phyloP scores from a whole-genome alignment of 148 eudicot genomes.

The Gaultheria prostrata region DNA sequence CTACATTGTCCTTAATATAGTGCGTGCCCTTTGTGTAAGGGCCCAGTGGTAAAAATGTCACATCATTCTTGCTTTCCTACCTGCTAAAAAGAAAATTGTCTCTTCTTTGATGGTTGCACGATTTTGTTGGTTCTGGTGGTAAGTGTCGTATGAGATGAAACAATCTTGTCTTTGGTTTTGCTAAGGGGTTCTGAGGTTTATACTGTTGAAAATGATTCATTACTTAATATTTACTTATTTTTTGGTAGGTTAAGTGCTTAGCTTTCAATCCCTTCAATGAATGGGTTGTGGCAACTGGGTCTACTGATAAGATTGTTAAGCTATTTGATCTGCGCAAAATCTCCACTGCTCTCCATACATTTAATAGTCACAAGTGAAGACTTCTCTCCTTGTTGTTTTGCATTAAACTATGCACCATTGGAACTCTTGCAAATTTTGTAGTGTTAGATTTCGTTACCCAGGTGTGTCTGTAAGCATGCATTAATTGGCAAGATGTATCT shows the following conservation, averaged over 20 bases:
- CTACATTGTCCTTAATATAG: background rate
- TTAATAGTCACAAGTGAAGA: constrained; percentile 85
- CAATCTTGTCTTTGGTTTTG: background rate
- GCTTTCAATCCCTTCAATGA: constrained; percentile 80
- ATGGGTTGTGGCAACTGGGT: constrained; percentile 75
- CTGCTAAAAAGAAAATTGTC: background rate
- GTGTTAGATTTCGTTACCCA: background rate
- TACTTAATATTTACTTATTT: background rate
- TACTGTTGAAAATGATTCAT: background rate
- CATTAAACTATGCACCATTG: background rate
- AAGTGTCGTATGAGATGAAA: background rate
- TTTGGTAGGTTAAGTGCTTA: constrained; percentile 60
- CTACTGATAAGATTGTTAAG: constrained; percentile 67
- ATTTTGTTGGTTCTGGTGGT: background rate
- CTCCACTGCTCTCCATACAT: constrained; percentile 58
- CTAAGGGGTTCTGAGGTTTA: background rate
- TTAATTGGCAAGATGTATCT: background rate
- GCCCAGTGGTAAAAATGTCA: no score
- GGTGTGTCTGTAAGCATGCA: background rate
- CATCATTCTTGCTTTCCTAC: no score
- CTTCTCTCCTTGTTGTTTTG: background rate
- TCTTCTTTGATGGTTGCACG: background rate
- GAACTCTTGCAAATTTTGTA: background rate
- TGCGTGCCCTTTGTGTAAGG: no score
- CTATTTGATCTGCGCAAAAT: constrained; percentile 58